A percentile compares a stretch with the other conserved stretches of the same genome.
Conservation (phyloP, 2,329 filamentous ascomycete species). For the Xylariaceae sp. region DNA sequence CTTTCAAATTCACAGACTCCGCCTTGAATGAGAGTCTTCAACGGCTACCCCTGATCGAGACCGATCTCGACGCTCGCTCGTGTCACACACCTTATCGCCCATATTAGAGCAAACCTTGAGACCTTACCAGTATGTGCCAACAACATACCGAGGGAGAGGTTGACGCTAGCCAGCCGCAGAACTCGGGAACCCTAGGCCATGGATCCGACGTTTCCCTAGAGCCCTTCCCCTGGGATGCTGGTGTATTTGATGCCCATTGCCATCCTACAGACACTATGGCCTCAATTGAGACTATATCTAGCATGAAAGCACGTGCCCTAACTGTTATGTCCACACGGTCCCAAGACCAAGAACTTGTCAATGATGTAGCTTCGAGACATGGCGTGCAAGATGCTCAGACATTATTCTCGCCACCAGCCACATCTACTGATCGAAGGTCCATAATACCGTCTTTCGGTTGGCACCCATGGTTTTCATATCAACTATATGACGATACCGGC, state of each 20-base stretch:
- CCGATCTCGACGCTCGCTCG: too few relatives aligned
- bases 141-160: constrained; percentile 20
- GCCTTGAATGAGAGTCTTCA: too few relatives aligned
- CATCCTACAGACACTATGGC: constrained; percentile 78
- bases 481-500: constrained; percentile 63
- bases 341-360: constrained; percentile 73
- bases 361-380: constrained; percentile 54
- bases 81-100: too few relatives aligned
- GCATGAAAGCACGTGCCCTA: constrained; percentile 64
- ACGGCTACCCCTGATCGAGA: too few relatives aligned
- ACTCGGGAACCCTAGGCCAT: constrained; percentile 4
- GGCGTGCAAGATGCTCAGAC: constrained; percentile 40
- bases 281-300: constrained; percentile 53
- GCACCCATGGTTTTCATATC: constrained; percentile 85
- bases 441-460: constrained; percentile 76
- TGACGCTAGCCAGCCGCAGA: constrained; percentile 7
- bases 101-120: too few relatives aligned
- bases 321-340: constrained; percentile 76
- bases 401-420: constrained; percentile 14
- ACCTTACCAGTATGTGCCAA: constrained; percentile 24
- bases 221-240: constrained; percentile 66
- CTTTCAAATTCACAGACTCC: too few relatives aligned
- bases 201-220: constrained; percentile 14
- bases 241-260: constrained; percentile 77
- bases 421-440: constrained; percentile 32